A percentile compares a stretch with the other conserved stretches of the same genome.
phyloP scores from a whole-genome alignment of 352 stramenopile species.

The Paralagenidium karlingii region DNA sequence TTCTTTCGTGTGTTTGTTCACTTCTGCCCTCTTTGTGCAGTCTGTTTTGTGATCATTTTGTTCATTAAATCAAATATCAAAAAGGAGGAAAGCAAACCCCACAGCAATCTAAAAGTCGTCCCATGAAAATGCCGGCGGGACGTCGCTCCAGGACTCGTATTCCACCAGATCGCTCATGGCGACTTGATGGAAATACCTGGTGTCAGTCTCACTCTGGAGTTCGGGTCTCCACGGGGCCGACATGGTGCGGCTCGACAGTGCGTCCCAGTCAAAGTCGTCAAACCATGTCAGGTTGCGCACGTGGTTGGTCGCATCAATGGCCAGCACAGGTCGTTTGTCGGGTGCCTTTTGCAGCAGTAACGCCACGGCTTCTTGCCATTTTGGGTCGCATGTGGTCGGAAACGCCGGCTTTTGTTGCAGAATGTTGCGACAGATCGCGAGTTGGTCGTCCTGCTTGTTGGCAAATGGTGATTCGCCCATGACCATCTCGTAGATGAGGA shows the following conservation, averaged over 20 bases:
- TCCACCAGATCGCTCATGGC: conserved; percentile 15
- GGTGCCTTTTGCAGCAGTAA: conserved; percentile 27
- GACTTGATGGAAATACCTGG: conserved; percentile 22
- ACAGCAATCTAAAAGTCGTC: conserved; percentile 35
- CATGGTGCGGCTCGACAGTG: conserved; percentile 15
- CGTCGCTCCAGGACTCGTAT: conserved; percentile 19
- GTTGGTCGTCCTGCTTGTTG: conserved; percentile 13
- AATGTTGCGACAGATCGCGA: conserved; percentile 19
- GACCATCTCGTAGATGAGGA: conserved; percentile 87
- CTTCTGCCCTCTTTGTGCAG: too few relatives aligned
- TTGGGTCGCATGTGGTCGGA: conserved; percentile 12
- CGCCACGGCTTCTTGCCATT: conserved; percentile 24
- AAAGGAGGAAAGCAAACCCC: too few relatives aligned
- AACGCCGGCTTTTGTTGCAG: conserved; percentile 13
- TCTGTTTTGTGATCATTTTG: too few relatives aligned
- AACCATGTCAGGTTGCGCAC: conserved; percentile 23
- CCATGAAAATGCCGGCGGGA: conserved; percentile 17
- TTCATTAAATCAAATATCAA: too few relatives aligned
- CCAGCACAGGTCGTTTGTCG: conserved; percentile 22
- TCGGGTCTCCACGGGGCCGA: conserved; percentile 25
- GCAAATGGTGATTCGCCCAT: conserved; percentile 22
- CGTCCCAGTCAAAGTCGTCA: conserved; percentile 26
- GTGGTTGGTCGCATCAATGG: conserved; percentile 10
- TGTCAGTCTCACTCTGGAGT: conserved; percentile 21
- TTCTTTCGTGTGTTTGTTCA: too few relatives aligned